Base-by-base conservation (phyloP, 306 rosid genomes). In the Acacia acuminata region DNA sequence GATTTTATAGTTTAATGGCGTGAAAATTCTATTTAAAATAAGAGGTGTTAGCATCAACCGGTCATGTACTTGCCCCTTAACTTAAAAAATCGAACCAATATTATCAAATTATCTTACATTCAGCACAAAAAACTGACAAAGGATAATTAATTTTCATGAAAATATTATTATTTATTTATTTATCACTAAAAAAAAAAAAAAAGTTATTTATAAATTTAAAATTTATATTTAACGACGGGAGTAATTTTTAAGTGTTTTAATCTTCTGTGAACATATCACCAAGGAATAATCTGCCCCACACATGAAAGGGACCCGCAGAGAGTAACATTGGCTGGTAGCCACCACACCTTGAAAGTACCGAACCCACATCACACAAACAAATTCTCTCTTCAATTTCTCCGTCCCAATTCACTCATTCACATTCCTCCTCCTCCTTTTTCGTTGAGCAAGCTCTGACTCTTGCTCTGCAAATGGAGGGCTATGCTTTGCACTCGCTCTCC, bases 401-500 rank as follows among this genome's bases (percentile, higher is more conserved):
- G 12, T 63, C 69, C 5, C 80, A 25, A 61, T 61, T 22, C 16
- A 0, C 36, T 4, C 12, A 10, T 13, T 63, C 36, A 10, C 67
- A 61, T 61, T 25, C 63, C 30, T 45, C 3, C 45, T 8, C 9
- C 47, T 16, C 24, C 67, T 61, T 4, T 24, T 20, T 12, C 45
- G 44, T 64, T 44, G 42, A 48, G 17, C 83, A 68, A 14, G 38
- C 64, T 60, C 81, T 48, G 15, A 2, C 12, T 47, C 15, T 14
- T 68, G 40, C 47, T 22, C 78, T 56, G 22, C 15, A 84, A 81
- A 89, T 89, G 92, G 92, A 87, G 90, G 87, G 90, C 83, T 61
- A 85, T 8, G 90, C 88, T 67, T 82, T 86, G 15, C 86, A 85
- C 69, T 82, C 88, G 10, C 89, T 76, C 82, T 88, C 90, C 78